phyloP scores from a whole-genome alignment of 2,329 filamentous ascomycete species.

The Chaetothyriales sp. region DNA sequence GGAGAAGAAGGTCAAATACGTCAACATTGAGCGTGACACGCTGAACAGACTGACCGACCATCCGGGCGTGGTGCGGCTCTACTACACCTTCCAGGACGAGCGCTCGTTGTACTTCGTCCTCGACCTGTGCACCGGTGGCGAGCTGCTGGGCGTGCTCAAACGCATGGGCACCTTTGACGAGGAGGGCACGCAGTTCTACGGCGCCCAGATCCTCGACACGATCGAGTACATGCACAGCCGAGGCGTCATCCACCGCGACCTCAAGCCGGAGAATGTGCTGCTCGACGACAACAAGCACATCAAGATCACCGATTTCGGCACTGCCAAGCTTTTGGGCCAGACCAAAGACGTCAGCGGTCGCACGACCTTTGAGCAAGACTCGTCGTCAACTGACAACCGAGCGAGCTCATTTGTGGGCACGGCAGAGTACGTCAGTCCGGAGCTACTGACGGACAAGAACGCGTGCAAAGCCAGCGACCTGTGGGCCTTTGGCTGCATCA shows the following conservation, averaged over 20 bases:
- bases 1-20: slow-evolving; percentile 99
- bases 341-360: slow-evolving; percentile 31
- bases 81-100: slow-evolving; percentile 98
- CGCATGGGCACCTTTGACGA: slow-evolving; percentile 89
- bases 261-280: slow-evolving; percentile 94
- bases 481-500: slow-evolving; percentile 97
- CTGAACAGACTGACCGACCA: slow-evolving; percentile 92
- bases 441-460: slow-evolving; percentile 90
- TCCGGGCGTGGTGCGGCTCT: slow-evolving; percentile 87
- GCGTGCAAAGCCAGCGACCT: slow-evolving; percentile 95
- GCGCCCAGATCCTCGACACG: slow-evolving; percentile 87
- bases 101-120: slow-evolving; percentile 92
- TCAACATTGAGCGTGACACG: slow-evolving; percentile 98
- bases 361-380: slow-evolving; percentile 29
- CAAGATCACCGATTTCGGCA: slow-evolving; percentile 98
- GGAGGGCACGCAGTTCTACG: slow-evolving; percentile 88
- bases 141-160: slow-evolving; percentile 83
- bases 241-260: slow-evolving; percentile 87
- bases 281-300: slow-evolving; percentile 93
- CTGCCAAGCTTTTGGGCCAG: slow-evolving; percentile 73
- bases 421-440: slow-evolving; percentile 94
- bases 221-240: slow-evolving; percentile 97
- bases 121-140: slow-evolving; percentile 81
- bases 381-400: slow-evolving; percentile 39
- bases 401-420: slow-evolving; percentile 95